Conservation (phyloP, 1,284 basidiomycete genomes). For the Wallemia hederae region DNA sequence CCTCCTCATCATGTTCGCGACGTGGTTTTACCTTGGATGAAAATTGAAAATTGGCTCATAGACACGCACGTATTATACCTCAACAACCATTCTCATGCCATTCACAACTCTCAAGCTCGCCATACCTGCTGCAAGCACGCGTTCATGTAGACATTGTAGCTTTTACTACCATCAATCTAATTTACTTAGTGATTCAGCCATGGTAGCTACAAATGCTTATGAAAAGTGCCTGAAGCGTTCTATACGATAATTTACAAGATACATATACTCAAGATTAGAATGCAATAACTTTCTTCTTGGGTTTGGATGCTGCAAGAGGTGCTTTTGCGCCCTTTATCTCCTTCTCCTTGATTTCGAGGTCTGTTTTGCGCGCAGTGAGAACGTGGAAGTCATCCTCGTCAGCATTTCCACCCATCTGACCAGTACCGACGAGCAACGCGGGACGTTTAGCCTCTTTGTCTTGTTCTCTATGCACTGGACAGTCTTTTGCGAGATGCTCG, state of each 20-base stretch:
- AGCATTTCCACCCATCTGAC: background rate
- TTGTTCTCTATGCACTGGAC: background rate
- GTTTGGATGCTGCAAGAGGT: background rate
- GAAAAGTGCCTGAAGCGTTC: too few species aligned
- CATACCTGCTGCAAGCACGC: too few species aligned
- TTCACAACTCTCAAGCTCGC: too few species aligned
- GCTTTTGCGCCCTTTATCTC: constrained; percentile 2
- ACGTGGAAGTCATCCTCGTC: background rate
- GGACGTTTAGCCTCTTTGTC: background rate
- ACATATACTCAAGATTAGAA: background rate
- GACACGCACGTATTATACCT: too few species aligned
- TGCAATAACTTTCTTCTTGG: background rate
- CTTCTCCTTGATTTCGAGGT: constrained; percentile 5
- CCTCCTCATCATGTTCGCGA: background rate
- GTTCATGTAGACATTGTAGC: background rate
- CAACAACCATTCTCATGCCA: too few species aligned
- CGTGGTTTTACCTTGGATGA: background rate
- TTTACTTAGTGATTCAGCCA: too few species aligned
- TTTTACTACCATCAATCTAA: too few species aligned
- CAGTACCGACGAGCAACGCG: background rate
- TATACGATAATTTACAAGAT: too few species aligned
- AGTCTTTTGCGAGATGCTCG: background rate
- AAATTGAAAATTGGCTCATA: too few species aligned
- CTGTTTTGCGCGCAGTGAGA: background rate
- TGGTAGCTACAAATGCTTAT: too few species aligned